A percentile compares a stretch with the other conserved stretches of the same genome.
Conservation (phyloP, 164 flowering plant genomes). For the Warburgia ugandensis region DNA sequence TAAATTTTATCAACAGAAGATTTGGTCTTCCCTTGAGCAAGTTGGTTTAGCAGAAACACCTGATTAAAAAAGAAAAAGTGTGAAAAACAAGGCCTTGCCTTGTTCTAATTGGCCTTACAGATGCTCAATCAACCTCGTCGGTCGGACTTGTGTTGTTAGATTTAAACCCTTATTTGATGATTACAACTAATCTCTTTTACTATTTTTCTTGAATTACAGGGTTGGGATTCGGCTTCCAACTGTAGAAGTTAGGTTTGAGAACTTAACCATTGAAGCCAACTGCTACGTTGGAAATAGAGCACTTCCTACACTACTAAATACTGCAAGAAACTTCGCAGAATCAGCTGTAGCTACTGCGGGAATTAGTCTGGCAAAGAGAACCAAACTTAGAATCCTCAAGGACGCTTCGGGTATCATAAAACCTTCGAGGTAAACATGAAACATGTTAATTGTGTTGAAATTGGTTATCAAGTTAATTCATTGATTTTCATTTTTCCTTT, state of each 20-base stretch:
- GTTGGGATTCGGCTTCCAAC: slow-evolving; percentile 32
- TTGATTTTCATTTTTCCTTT: slow-evolving; percentile 1
- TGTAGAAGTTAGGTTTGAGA: slow-evolving; percentile 31
- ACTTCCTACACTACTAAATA: slow-evolving; percentile 30
- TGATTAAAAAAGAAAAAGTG: too few species aligned
- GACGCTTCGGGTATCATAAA: slow-evolving; percentile 78
- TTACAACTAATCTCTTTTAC: background rate
- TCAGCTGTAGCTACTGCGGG: slow-evolving; percentile 51
- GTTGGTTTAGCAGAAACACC: too few species aligned
- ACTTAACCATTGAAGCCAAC: slow-evolving; percentile 28
- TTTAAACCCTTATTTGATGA: background rate
- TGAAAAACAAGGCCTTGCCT: too few species aligned
- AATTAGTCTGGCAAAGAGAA: slow-evolving; percentile 45
- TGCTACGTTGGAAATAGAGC: slow-evolving; percentile 35
- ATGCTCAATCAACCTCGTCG: background rate
- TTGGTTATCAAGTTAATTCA: background rate
- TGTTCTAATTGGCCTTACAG: too few species aligned
- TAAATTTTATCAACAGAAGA: too few species aligned
- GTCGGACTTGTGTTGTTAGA: background rate
- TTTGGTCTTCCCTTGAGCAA: too few species aligned
- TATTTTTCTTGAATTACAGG: slow-evolving; percentile 14
- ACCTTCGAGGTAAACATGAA: slow-evolving; percentile 70
- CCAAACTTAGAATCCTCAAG: slow-evolving; percentile 74
- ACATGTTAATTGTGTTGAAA: too few species aligned
- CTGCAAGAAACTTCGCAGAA: slow-evolving; percentile 36